Conservation (phyloP, 2,329 filamentous ascomycete genomes). For the Sclerotinia subarctica region DNA sequence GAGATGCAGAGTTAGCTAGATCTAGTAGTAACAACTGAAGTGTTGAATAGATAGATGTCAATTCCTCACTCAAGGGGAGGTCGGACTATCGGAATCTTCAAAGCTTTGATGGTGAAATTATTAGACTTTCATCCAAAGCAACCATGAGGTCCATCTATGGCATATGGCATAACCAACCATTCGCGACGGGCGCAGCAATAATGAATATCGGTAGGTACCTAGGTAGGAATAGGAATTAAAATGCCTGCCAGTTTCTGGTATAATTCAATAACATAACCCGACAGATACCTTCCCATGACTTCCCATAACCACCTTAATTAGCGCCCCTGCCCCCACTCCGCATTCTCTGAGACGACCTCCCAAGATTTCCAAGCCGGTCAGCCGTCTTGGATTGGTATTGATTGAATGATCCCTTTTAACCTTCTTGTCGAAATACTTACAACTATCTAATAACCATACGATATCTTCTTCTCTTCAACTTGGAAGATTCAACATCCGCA, state of each 20-base stretch:
- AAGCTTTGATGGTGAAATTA: background rate
- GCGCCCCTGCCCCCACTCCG: slow-evolving; percentile 16
- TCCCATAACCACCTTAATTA: background rate
- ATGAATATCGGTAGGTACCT: no score
- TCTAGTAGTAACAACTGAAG: background rate
- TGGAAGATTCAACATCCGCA: background rate
- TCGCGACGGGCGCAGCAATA: background rate
- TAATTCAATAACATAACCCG: background rate
- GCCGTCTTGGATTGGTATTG: slow-evolving; percentile 1
- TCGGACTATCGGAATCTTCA: slow-evolving; percentile 3
- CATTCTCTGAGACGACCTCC: slow-evolving; percentile 19
- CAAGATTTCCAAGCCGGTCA: background rate
- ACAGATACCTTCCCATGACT: background rate
- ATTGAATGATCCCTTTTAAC: background rate
- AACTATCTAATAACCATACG: background rate
- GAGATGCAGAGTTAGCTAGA: background rate
- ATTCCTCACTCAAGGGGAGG: no score
- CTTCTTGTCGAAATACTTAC: background rate
- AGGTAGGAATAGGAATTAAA: background rate
- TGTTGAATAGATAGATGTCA: no score
- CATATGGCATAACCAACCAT: background rate
- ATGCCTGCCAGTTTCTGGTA: background rate
- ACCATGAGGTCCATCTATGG: no score
- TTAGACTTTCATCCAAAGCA: background rate
- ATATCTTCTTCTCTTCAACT: background rate